Evolutionary conservation across 805 yeast species (phyloP).

Genomic region (Starmerella bombicola): DNA sequence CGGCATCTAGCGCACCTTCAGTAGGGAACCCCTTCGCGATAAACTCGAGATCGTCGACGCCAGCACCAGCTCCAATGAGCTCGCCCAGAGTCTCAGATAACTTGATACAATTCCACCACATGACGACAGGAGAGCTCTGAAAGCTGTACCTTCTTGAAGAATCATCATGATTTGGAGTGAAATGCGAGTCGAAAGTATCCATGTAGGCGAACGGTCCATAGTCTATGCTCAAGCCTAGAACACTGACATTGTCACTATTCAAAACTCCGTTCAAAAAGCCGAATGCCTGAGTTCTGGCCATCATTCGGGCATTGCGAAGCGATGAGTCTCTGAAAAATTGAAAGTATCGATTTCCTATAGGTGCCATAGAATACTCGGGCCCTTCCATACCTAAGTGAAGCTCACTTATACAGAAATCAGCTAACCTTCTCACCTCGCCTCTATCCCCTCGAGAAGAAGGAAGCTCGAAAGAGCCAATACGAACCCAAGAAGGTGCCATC

Average conservation of each 20-base stretch:
- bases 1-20: slow-evolving; percentile 27
- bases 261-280: slow-evolving; percentile 91
- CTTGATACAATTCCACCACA: slow-evolving; percentile 87
- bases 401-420: slow-evolving; percentile 55
- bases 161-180: slow-evolving; percentile 87
- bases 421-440: slow-evolving; percentile 44
- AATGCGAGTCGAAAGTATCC: slow-evolving; percentile 71
- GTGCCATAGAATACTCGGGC: slow-evolving; percentile 21
- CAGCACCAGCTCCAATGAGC: slow-evolving; percentile 59
- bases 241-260: slow-evolving; percentile 86
- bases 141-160: slow-evolving; percentile 57
- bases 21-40: slow-evolving; percentile 33
- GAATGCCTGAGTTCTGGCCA: slow-evolving; percentile 80
- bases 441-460: slow-evolving; percentile 64
- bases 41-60: slow-evolving; percentile 36
- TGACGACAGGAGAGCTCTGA: slow-evolving; percentile 68
- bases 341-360: slow-evolving; percentile 39
- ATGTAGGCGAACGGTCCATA: slow-evolving; percentile 90
- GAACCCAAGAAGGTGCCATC: slow-evolving; percentile 73
- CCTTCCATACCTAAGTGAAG: slow-evolving; percentile 18
- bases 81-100: slow-evolving; percentile 77
- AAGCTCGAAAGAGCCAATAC: slow-evolving; percentile 80
- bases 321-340: slow-evolving; percentile 59
- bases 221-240: slow-evolving; percentile 79
- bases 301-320: slow-evolving; percentile 58